A percentile compares a stretch with the other conserved stretches of the same genome.
Conservation (phyloP, 2,329 filamentous ascomycete species). For the Pyrenochaeta sp. region DNA sequence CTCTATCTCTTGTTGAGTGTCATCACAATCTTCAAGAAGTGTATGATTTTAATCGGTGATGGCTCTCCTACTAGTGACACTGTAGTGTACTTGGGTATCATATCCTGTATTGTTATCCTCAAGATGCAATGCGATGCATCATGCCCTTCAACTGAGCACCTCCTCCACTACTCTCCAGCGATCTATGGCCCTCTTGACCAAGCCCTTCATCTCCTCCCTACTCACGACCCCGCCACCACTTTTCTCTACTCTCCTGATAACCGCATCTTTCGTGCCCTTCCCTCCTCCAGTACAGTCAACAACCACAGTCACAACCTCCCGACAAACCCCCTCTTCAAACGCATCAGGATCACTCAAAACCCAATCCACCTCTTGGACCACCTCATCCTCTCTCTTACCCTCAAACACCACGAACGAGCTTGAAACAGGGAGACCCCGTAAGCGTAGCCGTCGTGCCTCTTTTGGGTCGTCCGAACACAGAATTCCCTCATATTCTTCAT, state of each 20-base stretch:
- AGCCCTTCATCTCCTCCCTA: conserved; percentile 66
- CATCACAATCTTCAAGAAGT: background rate
- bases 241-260: conserved; percentile 79
- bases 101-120: background rate
- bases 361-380: conserved; percentile 62
- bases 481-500: conserved; percentile 79
- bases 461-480: conserved; percentile 72
- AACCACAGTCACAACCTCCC: conserved; percentile 83
- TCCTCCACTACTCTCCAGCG: conserved; percentile 69
- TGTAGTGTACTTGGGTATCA: background rate
- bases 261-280: conserved; percentile 73
- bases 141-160: conserved; percentile 22
- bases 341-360: conserved; percentile 87
- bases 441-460: conserved; percentile 63
- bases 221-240: conserved; percentile 78
- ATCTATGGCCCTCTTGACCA: conserved; percentile 67
- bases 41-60: background rate
- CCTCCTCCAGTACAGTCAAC: conserved; percentile 70
- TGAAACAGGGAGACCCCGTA: conserved; percentile 76
- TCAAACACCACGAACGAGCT: conserved; percentile 80
- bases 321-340: conserved; percentile 85
- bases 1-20: background rate
- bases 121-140: conserved; percentile 1
- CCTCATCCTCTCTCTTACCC: conserved; percentile 49
- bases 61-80: background rate